Evolutionary conservation across 306 rosid species (phyloP), one percentile per base, ranked within the genome.

Genomic region (Hippophae tibetana): DNA sequence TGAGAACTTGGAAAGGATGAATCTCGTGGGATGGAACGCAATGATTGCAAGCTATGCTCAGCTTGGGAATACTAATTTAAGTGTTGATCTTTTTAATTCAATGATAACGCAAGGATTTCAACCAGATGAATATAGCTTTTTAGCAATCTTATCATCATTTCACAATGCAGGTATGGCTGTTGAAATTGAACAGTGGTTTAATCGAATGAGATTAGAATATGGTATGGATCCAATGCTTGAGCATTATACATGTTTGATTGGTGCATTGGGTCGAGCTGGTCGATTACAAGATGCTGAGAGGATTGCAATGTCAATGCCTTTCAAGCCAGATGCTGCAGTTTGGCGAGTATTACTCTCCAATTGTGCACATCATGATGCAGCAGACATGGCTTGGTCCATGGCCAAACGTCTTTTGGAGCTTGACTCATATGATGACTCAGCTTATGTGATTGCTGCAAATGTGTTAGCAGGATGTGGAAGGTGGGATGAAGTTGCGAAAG

Each of bases 191-290:
- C 18, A 6, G 46, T 90, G 96, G 96, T 59, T 90, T 75, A 79
- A 56, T 9, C 67, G 77, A 66, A 90, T 90, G 96, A 76, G 43
- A 10, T 66, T 42, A 18, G 82, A 69, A 56, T 82, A 79, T 57
- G 81, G 76, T 25, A 63, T 90, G 69, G 82, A 85, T 49, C 97
- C 97, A 0, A 67, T 66, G 25, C 61, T 90, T 7, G 92, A 84
- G 78, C 97, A 90, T 76, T 87, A 78, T 72, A 92, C 98, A 0
- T 92, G 98, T 76, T 74, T 92, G 75, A 77, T 86, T 62, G 93
- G 86, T 62, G 93, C 86, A 64, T 60, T 80, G 70, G 89, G 89
- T 3, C 86, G 95, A 52, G 80, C 70, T 38, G 95, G 98, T 46
- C 71, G 71, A 27, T 72, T 85, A 55, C 81, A 82, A 46, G 72